Evolutionary conservation across 257 asterid species (phyloP).

Genomic region (Solanum rostratum): DNA sequence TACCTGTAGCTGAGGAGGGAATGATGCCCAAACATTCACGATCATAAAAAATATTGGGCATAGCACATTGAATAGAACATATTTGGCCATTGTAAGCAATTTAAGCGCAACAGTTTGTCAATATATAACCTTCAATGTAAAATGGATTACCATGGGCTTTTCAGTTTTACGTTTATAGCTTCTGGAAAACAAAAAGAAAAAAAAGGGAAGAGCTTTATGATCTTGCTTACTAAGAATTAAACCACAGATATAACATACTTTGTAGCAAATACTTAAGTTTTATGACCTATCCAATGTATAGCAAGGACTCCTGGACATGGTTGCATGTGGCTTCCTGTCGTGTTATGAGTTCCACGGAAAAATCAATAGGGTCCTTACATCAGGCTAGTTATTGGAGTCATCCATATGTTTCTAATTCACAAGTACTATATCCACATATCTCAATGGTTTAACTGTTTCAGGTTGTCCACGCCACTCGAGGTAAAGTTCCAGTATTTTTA

Average conservation of each 20-base stretch:
- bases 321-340: background rate
- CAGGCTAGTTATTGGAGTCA: background rate
- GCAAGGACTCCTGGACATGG: background rate
- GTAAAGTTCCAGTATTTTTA: conserved; percentile 42
- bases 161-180: background rate
- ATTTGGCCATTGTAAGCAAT: background rate
- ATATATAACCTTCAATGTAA: background rate
- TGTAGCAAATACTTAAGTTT: background rate
- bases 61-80: background rate
- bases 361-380: background rate
- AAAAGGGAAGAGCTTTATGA: background rate
- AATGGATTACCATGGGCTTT: background rate
- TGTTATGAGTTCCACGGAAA: background rate
- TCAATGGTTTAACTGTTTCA: background rate
- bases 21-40: too few relatives aligned
- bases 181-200: background rate
- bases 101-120: background rate
- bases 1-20: too few relatives aligned
- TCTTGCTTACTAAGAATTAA: background rate
- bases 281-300: background rate
- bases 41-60: too few relatives aligned
- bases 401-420: background rate
- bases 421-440: background rate
- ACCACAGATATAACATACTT: background rate
- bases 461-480: conserved; percentile 48